A percentile compares a stretch with the other conserved stretches of the same genome.
Conservation (phyloP, 371 early-diverging fungal species). For the Syncephalastrum contaminatum region DNA sequence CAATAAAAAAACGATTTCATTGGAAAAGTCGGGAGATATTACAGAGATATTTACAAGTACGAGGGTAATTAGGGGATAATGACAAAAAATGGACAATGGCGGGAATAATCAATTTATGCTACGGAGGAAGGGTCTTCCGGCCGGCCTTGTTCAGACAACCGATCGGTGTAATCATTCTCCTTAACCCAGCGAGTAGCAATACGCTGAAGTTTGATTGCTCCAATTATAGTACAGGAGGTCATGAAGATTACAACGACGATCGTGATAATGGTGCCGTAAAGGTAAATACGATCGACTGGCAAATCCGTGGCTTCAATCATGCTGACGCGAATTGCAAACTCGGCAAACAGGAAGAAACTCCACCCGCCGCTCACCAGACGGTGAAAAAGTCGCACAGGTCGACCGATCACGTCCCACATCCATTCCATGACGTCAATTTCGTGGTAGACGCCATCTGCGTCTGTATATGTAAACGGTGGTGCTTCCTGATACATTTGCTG, state of each 20-base stretch:
- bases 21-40: too few species aligned
- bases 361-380: conserved; percentile 2
- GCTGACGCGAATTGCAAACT: conserved; percentile 7
- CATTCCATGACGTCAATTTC: conserved; percentile 21
- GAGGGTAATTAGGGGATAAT: too few species aligned
- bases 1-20: too few species aligned
- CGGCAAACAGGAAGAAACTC: conserved; percentile 5
- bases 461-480: conserved; percentile 21
- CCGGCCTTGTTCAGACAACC: too few species aligned
- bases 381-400: conserved; percentile 3
- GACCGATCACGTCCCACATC: conserved; percentile 20
- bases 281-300: conserved; percentile 18
- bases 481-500: conserved; percentile 27
- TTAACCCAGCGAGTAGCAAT: neutral
- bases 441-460: conserved; percentile 19
- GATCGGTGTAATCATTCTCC: conserved; percentile 2
- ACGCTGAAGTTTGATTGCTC: neutral
- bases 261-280: conserved; percentile 22
- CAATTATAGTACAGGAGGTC: conserved; percentile 3
- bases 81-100: too few species aligned
- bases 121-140: too few species aligned
- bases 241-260: conserved; percentile 3
- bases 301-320: conserved; percentile 8
- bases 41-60: too few species aligned
- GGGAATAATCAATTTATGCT: too few species aligned